A percentile compares a stretch with the other conserved stretches of the same genome.
Evolutionary conservation across 23 red algal genomes (phyloP).

Genomic region (Pyropia yezoensis): DNA sequence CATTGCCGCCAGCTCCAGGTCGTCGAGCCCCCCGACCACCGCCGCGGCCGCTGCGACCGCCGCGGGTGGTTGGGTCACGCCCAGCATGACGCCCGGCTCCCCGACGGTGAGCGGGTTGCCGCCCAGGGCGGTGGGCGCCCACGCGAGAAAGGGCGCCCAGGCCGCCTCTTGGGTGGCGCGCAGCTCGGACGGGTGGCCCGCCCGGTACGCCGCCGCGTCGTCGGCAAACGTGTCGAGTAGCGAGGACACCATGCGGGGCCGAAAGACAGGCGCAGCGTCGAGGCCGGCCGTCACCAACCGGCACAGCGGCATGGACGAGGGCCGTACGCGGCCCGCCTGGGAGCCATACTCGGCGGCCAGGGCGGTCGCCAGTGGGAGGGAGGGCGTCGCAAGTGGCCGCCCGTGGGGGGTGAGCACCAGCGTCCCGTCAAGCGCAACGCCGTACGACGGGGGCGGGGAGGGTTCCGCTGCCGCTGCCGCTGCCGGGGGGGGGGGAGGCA

Average conservation of each 20-base stretch:
- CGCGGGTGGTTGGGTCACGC: constrained; percentile 1
- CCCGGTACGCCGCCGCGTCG: constrained; percentile 48
- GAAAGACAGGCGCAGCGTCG: constrained; percentile 28
- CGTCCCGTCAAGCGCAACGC: constrained; percentile 53
- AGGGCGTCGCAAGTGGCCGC: constrained; percentile 20
- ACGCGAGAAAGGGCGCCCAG: constrained; percentile 27
- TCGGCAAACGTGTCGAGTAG: constrained; percentile 40
- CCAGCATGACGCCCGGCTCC: constrained; percentile 10
- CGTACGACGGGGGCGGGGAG: constrained; percentile 7
- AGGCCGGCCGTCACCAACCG: constrained; percentile 36
- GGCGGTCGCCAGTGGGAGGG: constrained; percentile 29
- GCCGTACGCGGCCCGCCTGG: constrained; percentile 39
- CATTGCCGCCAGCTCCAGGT: constrained; percentile 42
- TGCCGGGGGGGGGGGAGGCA: too few species aligned
- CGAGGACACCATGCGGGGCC: constrained; percentile 16
- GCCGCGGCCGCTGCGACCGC: constrained; percentile 1
- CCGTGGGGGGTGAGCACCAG: constrained; percentile 33
- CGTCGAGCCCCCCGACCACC: constrained; percentile 26
- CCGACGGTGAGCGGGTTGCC: constrained; percentile 8
- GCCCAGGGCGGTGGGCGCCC: background rate
- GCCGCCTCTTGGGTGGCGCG: constrained; percentile 32
- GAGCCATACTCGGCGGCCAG: constrained; percentile 82
- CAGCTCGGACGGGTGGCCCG: constrained; percentile 39
- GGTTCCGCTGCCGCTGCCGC: background rate
- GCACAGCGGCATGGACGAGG: constrained; percentile 67